Percentiles rank a stretch among this genome's conserved stretches.
phyloP scores from a whole-genome alignment of 352 stramenopile species.

The Vaucheria bursata region DNA sequence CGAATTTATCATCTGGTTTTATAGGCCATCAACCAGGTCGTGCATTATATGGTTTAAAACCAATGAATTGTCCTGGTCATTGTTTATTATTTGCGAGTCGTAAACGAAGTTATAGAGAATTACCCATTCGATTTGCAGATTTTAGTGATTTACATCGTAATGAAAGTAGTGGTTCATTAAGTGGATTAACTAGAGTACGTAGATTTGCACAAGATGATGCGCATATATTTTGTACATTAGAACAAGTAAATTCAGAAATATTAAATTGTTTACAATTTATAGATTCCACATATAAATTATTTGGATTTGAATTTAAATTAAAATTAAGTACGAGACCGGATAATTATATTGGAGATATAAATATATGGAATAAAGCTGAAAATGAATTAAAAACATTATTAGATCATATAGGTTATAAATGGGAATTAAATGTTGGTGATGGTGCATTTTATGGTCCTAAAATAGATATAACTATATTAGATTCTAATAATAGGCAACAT shows the following conservation, averaged over 20 bases:
- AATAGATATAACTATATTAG: conserved; percentile 95
- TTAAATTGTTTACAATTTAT: conserved; percentile 86
- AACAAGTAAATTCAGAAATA: conserved; percentile 82
- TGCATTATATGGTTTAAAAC: conserved; percentile 81
- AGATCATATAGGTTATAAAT: conserved; percentile 77
- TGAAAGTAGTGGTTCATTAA: conserved; percentile 70
- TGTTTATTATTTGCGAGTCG: conserved; percentile 91
- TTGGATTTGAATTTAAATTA: conserved; percentile 94
- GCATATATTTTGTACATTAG: conserved; percentile 93
- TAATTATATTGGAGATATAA: conserved; percentile 88
- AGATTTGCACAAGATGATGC: conserved; percentile 95
- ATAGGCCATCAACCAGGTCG: too few species aligned
- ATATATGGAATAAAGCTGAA: conserved; percentile 83
- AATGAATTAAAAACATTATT: conserved; percentile 74
- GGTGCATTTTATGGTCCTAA: conserved; percentile 98
- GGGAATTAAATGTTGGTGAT: conserved; percentile 90
- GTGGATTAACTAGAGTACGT: conserved; percentile 91
- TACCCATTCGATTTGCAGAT: conserved; percentile 89
- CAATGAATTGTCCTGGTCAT: conserved; percentile 98
- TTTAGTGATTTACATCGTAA: conserved; percentile 88
- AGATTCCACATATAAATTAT: conserved; percentile 91
- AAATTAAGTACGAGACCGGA: conserved; percentile 90
- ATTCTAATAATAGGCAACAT: conserved; percentile 89
- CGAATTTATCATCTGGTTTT: too few species aligned
- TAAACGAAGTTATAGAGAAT: conserved; percentile 87